Base-by-base conservation (phyloP, 768 basidiomycete species). In the Tulasnella sp. region DNA sequence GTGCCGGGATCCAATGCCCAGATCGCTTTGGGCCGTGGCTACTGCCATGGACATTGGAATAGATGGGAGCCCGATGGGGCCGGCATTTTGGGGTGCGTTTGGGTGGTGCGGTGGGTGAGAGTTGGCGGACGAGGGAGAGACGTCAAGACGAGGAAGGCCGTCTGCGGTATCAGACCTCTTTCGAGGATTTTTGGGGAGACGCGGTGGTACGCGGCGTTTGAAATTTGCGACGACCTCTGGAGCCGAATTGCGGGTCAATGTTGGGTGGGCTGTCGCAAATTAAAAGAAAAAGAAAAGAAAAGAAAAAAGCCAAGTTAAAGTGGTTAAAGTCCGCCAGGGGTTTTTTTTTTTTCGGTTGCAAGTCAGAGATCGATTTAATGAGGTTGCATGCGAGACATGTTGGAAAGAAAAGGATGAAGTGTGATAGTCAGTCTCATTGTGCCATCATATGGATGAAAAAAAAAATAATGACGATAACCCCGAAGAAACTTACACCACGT, bases 131-230 rank as follows among this genome's bases (percentile, higher is more conserved):
- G 54, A 22, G 46, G 57, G 30, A 46, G 57, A 48, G 24, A 59
- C 49, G 57, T 59, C 57, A 25, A 49, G 59, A 12, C 48, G 61
- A 34, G 61, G 61, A 8, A 50, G 50, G 24, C 61, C 57, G 22
- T 42, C 45, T 27, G 48, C 50, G 12, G 38, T 80, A 2, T 76
- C 69, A 62, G 90, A 85, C 63, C 86, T 84, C 70, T 91, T 92
- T 65, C 87, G 74, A 10, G 86, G 85, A 11, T 15, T n/a, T 67
- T 92, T 91, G 34, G 89, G 89, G 11, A 90, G 80, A 67, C 92
- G 90, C 29, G 92, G 92, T 17, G 91, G 92, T 3, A 96, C 92
- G 65, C 92, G 87, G 62, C 92, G 87, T 73, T 94, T 94, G 76
- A 93, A 94, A 71, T 89, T 90, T 58, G 91, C 84, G 53, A 94